Evolutionary conservation across 2,329 filamentous ascomycete species (phyloP).

Genomic region (Calonectria hawksworthii): DNA sequence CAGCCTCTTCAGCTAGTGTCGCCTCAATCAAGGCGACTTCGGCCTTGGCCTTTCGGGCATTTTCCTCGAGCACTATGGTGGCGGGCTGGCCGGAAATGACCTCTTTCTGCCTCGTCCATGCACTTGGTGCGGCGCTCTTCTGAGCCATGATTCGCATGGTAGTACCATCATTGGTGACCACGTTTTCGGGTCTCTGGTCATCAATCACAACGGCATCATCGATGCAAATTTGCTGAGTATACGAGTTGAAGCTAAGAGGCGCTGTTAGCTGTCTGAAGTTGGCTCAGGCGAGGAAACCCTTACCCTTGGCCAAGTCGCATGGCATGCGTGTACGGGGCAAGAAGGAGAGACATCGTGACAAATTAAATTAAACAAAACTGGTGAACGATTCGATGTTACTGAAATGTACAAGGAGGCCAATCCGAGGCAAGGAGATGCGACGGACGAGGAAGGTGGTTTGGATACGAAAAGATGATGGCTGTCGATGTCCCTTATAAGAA

Average conservation of each 20-base stretch:
- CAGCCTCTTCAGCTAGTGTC: neutral
- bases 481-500: neutral
- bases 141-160: neutral
- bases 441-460: no score
- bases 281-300: neutral
- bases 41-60: neutral
- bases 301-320: slow-evolving; percentile 3
- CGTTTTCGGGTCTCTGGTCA: neutral
- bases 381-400: neutral
- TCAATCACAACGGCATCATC: neutral
- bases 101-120: slow-evolving; percentile 1
- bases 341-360: neutral
- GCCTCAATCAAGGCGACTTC: neutral
- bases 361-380: neutral
- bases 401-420: neutral
- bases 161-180: neutral
- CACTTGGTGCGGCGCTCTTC: neutral
- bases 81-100: neutral
- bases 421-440: neutral
- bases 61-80: neutral
- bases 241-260: neutral
- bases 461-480: neutral
- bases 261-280: neutral
- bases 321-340: neutral
- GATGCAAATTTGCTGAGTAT: neutral